phyloP scores from a whole-genome alignment of 805 yeast genomes.

The Blastobotrys attinorum region DNA sequence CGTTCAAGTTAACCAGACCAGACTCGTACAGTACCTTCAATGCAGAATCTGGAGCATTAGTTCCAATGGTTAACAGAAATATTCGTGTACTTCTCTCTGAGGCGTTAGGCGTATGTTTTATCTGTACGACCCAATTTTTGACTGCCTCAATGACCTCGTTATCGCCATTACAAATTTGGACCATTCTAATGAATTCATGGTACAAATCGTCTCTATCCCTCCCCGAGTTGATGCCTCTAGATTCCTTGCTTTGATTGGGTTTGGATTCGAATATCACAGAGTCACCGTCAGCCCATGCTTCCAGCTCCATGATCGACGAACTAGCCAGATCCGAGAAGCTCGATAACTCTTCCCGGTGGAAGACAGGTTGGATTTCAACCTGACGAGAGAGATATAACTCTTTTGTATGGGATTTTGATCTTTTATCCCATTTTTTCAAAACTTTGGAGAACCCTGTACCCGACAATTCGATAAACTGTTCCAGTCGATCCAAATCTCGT shows the following conservation, averaged over 20 bases:
- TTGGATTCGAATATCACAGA: conserved; percentile 23
- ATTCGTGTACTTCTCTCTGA: conserved; percentile 53
- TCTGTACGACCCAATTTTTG: conserved; percentile 38
- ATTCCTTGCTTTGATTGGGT: background rate
- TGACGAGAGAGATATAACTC: conserved; percentile 88
- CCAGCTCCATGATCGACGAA: conserved; percentile 55
- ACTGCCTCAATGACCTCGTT: conserved; percentile 30
- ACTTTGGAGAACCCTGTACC: conserved; percentile 96
- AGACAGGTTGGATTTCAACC: conserved; percentile 93
- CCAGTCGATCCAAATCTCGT: conserved; percentile 78
- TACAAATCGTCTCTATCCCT: conserved; percentile 60
- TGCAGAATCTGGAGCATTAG: conserved; percentile 57
- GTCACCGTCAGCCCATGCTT: conserved; percentile 55
- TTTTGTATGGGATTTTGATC: conserved; percentile 89
- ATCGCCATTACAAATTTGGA: conserved; percentile 12
- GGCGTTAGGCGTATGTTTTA: conserved; percentile 34
- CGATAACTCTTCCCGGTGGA: conserved; percentile 81
- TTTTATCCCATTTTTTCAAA: conserved; percentile 95
- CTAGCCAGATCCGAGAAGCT: conserved; percentile 63
- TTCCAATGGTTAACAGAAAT: conserved; percentile 59
- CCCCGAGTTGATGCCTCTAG: conserved; percentile 2
- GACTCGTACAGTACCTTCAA: conserved; percentile 40
- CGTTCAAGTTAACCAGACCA: conserved; percentile 51
- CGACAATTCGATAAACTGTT: conserved; percentile 89
- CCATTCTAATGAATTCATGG: conserved; percentile 49